Conservation (phyloP, 2,329 filamentous ascomycete species). For the Sarocladium brachiariae region DNA sequence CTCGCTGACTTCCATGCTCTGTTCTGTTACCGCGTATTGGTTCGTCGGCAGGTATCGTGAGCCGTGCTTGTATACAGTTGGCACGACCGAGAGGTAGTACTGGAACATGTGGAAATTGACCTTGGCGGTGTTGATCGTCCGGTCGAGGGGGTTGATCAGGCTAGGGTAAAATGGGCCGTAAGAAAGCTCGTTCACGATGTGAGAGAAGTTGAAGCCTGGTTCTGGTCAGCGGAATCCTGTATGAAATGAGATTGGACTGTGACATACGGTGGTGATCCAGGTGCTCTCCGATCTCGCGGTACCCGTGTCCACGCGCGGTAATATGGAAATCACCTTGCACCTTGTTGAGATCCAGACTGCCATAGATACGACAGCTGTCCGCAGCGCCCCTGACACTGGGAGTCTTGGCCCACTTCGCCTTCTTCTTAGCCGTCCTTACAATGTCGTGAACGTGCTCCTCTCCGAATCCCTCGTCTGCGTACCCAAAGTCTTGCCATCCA, state of each 20-base stretch:
- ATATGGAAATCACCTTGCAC: conserved; percentile 98
- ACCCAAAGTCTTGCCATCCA: conserved; percentile 34
- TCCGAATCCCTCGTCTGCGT: conserved; percentile 59
- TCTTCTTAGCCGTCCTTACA: conserved; percentile 59
- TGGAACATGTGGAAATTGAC: conserved; percentile 91
- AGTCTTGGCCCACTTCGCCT: conserved; percentile 67
- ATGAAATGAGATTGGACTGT: background rate
- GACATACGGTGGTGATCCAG: conserved; percentile 71
- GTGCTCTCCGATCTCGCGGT: conserved; percentile 70
- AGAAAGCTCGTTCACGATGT: conserved; percentile 91
- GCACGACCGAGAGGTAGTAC: conserved; percentile 93
- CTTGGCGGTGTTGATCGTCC: conserved; percentile 71
- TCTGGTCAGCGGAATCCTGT: conserved; percentile 15
- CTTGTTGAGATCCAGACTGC: conserved; percentile 86
- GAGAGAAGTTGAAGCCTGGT: conserved; percentile 91
- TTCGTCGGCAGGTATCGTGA: conserved; percentile 75
- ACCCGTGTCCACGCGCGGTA: conserved; percentile 92
- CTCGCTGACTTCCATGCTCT: conserved; percentile 65
- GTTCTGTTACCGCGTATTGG: conserved; percentile 94
- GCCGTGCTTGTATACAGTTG: conserved; percentile 78
- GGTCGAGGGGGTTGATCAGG: conserved; percentile 88
- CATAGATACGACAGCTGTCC: conserved; percentile 84
- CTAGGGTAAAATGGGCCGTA: conserved; percentile 96
- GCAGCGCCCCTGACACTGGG: conserved; percentile 53
- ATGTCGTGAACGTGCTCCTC: conserved; percentile 92